A percentile compares a stretch with the other conserved stretches of the same genome.
Conservation (phyloP, 352 stramenopile species). For the Phytophthora pluvialis region DNA sequence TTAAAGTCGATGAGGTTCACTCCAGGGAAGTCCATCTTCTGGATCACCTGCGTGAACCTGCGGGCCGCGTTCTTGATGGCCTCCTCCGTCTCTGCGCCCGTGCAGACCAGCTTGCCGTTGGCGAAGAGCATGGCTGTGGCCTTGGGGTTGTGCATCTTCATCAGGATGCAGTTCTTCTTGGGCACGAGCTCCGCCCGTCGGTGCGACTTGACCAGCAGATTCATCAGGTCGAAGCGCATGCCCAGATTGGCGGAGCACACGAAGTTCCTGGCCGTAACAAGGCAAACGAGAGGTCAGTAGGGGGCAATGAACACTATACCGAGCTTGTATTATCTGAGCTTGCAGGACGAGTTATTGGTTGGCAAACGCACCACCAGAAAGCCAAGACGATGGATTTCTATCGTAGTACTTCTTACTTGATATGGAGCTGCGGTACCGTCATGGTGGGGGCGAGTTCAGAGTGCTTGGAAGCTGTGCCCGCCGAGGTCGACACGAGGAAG, state of each 20-base stretch:
- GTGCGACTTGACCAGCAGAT: slow-evolving; percentile 77
- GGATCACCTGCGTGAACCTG: slow-evolving; percentile 85
- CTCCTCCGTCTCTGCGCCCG: slow-evolving; percentile 74
- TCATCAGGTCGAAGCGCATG: slow-evolving; percentile 82
- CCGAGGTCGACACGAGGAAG: slow-evolving; percentile 5
- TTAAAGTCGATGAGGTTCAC: slow-evolving; percentile 91
- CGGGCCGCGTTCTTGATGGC: slow-evolving; percentile 77
- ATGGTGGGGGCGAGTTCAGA: slow-evolving; percentile 14
- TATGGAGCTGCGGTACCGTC: slow-evolving; percentile 51
- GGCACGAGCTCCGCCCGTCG: slow-evolving; percentile 76
- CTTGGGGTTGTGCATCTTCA: slow-evolving; percentile 76
- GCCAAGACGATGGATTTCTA: neutral
- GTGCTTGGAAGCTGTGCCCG: slow-evolving; percentile 7
- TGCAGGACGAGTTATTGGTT: neutral
- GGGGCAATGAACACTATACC: neutral
- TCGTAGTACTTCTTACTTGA: slow-evolving; percentile 51
- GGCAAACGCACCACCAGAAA: neutral
- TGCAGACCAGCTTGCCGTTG: slow-evolving; percentile 87
- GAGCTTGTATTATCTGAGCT: slow-evolving; percentile 8
- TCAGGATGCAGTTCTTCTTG: slow-evolving; percentile 89
- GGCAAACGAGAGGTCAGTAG: slow-evolving; percentile 7
- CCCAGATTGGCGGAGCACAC: slow-evolving; percentile 84
- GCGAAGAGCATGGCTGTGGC: slow-evolving; percentile 86
- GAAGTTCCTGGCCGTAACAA: slow-evolving; percentile 54
- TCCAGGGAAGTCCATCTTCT: slow-evolving; percentile 86